Evolutionary conservation across 1,284 basidiomycete genomes (phyloP), one percentile per base, ranked within the genome.

Genomic region (Cryptococcus sp.): DNA sequence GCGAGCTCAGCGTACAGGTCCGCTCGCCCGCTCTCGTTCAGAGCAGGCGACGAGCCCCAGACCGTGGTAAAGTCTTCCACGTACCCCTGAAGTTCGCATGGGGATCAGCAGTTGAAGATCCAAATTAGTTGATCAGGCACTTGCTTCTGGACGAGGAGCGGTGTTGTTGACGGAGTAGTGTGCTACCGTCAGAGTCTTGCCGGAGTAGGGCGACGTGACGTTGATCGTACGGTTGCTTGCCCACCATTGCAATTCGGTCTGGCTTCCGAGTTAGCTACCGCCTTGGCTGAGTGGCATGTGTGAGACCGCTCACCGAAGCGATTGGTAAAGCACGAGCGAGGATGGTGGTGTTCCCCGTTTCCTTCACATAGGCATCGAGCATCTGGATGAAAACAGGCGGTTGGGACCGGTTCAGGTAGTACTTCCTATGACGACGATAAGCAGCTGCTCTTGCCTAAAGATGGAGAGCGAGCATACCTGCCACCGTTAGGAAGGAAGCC

Each of bases 401-500:
- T 75, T 96, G 93, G 25, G 91, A 93, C 52, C 93, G 86, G 72
- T 94, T 85, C 62, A 95, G 78, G 78, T 95, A 74, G 44, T 66
- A 66, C 59, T 77, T 77, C 39, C 76, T 67, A 39, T 6, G 3
- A 17, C 11, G 11, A 35, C 16, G 25, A 19, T 19, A 68, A 90
- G 67, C 91, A 90, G 50, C 87, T 42, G 20, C 19, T n/a, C n/a
- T 19, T 20, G 22, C 40, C 47, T 45, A 31, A 87, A 3, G 90
- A 17, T 15, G 22, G 22, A 48, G 57, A 13, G 31, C 31, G 8
- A 35, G 13, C 31, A 53, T 22, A 65, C 64, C 68, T 83, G 16
- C 91, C 92, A 15, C 93, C 93, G 71, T 96, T 97, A 1, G 93
- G 93, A 64, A 97, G 87, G 79, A 95, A 97, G 0, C 93, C 93